Conservation (phyloP, 2,329 filamentous ascomycete genomes). For the Cercospora zeae-maydis region DNA sequence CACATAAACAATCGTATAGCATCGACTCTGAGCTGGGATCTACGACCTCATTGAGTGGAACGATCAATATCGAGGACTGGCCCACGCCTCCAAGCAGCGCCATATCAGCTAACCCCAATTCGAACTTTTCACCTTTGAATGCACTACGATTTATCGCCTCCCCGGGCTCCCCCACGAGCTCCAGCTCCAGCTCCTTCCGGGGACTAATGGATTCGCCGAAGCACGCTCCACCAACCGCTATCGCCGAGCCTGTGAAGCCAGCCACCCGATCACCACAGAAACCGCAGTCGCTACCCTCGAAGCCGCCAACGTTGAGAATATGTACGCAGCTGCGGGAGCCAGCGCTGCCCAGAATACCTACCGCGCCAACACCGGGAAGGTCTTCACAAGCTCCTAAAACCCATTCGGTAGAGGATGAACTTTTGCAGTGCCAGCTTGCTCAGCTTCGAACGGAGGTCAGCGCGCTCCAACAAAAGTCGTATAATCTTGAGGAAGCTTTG, state of each 20-base stretch:
- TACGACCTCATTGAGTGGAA: background rate
- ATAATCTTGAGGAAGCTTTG: background rate
- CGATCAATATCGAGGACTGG: conserved; percentile 5
- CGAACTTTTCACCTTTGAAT: background rate
- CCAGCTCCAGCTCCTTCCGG: background rate
- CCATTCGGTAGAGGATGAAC: background rate
- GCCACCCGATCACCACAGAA: background rate
- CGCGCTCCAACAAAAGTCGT: background rate
- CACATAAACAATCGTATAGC: background rate
- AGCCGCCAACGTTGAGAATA: background rate
- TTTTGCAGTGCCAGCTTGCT: background rate
- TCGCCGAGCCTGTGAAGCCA: background rate
- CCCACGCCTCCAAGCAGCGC: conserved; percentile 7
- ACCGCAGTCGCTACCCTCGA: background rate
- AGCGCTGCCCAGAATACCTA: background rate
- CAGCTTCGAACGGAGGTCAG: conserved; percentile 3
- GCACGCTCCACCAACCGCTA: background rate
- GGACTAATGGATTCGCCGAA: background rate
- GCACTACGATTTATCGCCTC: background rate
- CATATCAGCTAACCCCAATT: background rate
- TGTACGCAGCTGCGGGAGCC: background rate
- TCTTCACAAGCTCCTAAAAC: background rate
- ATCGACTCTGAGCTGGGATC: background rate
- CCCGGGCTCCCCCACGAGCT: background rate
- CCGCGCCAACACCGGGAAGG: background rate